Evolutionary conservation across 257 asterid genomes (phyloP).

Genomic region (Osmanthus fragrans): DNA sequence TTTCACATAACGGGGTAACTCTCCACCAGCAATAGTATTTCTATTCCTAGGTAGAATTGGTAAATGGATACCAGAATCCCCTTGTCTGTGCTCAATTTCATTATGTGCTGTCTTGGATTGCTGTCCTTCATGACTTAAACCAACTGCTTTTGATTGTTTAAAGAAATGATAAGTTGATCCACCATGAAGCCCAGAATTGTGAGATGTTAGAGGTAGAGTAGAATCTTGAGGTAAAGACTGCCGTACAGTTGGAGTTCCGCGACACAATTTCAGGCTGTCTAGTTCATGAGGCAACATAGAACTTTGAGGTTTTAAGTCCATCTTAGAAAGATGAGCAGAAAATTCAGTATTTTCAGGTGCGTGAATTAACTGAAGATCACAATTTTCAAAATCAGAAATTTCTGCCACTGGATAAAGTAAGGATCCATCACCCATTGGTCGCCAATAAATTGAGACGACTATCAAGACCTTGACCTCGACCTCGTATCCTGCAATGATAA

Average conservation of each 20-base stretch:
- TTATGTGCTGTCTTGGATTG: slow-evolving; percentile 24
- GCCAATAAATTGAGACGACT: no score
- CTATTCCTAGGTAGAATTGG: slow-evolving; percentile 15
- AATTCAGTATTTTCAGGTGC: slow-evolving; percentile 26
- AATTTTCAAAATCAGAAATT: slow-evolving; percentile 29
- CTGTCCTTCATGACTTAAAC: slow-evolving; percentile 12
- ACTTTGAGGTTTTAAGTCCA: slow-evolving; percentile 22
- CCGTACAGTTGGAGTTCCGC: slow-evolving; percentile 8
- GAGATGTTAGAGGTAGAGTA: not conserved
- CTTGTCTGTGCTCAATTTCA: slow-evolving; percentile 30
- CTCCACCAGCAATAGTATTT: slow-evolving; percentile 22
- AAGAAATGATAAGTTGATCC: slow-evolving; percentile 25
- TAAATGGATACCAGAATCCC: slow-evolving; percentile 24
- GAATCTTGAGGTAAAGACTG: not conserved
- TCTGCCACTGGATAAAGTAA: slow-evolving; percentile 32
- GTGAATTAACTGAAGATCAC: slow-evolving; percentile 32
- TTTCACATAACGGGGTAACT: slow-evolving; percentile 25
- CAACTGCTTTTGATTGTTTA: slow-evolving; percentile 27
- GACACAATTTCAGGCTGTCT: not conserved
- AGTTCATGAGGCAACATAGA: slow-evolving; percentile 19
- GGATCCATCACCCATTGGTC: slow-evolving; percentile 26
- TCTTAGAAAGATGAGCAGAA: slow-evolving; percentile 26
- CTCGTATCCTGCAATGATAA: no score
- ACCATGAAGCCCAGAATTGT: slow-evolving; percentile 21
- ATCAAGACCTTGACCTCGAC: no score